Percentiles rank a stretch among this genome's conserved stretches.
phyloP scores from a whole-genome alignment of 2,329 filamentous ascomycete genomes.

The Cladophialophora bantiana region DNA sequence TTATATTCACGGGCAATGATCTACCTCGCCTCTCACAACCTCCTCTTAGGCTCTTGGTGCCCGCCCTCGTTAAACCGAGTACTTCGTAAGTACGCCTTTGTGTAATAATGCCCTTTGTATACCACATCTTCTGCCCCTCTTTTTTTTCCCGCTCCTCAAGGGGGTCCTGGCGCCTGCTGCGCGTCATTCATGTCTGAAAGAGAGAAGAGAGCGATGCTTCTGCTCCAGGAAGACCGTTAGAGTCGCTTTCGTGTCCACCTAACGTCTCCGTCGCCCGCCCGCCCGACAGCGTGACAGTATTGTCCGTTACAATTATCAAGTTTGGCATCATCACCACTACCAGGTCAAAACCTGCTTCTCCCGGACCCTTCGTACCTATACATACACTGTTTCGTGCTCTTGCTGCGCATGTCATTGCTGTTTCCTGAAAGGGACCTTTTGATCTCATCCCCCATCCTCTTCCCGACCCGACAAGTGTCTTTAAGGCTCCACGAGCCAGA shows the following conservation, averaged over 20 bases:
- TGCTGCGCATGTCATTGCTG: neutral
- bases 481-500: neutral
- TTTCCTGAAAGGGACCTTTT: neutral
- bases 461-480: neutral
- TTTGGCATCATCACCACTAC: no score
- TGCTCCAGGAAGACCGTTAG: neutral
- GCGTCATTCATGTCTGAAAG: neutral
- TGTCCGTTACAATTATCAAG: no score
- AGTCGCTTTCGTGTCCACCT: neutral
- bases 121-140: neutral
- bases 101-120: neutral
- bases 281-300: neutral
- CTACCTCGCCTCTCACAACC: neutral
- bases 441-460: neutral
- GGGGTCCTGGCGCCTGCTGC: neutral
- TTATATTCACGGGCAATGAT: neutral
- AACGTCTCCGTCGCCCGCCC: neutral
- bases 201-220: neutral
- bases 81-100: neutral
- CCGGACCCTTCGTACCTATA: neutral
- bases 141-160: neutral
- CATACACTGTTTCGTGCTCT: neutral
- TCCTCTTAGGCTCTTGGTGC: no score
- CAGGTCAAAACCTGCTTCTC: neutral
- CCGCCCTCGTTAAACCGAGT: neutral